phyloP scores from a whole-genome alignment of 1,139 yeast species.

The Pneumocystis canis region DNA sequence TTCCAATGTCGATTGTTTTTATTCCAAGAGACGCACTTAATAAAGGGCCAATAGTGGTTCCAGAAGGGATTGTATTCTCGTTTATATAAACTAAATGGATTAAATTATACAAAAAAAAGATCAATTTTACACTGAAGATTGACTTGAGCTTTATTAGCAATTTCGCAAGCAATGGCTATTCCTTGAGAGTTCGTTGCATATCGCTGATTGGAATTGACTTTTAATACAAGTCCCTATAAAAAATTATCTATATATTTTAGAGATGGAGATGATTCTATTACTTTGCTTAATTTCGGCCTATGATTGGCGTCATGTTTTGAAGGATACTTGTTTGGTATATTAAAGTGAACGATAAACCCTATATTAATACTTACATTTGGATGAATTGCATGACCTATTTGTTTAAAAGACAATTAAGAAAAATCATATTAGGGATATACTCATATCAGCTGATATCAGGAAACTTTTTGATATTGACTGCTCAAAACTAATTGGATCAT shows the following conservation, averaged over 20 bases:
- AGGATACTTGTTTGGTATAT: background rate
- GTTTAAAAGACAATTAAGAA: background rate
- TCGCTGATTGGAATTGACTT: constrained; percentile 86
- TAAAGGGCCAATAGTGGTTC: constrained; percentile 93
- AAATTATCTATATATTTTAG: background rate
- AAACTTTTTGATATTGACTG: constrained; percentile 72
- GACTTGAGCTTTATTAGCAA: constrained; percentile 51
- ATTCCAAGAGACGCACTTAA: constrained; percentile 78
- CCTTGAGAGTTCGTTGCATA: constrained; percentile 92
- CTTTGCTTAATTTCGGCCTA: constrained; percentile 58
- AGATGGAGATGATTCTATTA: background rate
- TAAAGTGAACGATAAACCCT: background rate
- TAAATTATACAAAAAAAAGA: background rate
- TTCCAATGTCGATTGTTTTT: constrained; percentile 81
- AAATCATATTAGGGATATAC: background rate
- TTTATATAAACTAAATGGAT: constrained; percentile 76
- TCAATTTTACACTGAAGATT: constrained; percentile 23
- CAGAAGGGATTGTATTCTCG: constrained; percentile 85
- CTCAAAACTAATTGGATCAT: constrained; percentile 29
- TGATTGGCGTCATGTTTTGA: constrained; percentile 62
- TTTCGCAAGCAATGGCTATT: constrained; percentile 54
- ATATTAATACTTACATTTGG: constrained; percentile 50
- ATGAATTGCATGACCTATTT: constrained; percentile 75
- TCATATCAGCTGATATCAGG: constrained; percentile 78
- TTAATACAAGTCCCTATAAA: constrained; percentile 66